phyloP scores from a whole-genome alignment of 345 rosid genomes.

The Passiflora organensis region DNA sequence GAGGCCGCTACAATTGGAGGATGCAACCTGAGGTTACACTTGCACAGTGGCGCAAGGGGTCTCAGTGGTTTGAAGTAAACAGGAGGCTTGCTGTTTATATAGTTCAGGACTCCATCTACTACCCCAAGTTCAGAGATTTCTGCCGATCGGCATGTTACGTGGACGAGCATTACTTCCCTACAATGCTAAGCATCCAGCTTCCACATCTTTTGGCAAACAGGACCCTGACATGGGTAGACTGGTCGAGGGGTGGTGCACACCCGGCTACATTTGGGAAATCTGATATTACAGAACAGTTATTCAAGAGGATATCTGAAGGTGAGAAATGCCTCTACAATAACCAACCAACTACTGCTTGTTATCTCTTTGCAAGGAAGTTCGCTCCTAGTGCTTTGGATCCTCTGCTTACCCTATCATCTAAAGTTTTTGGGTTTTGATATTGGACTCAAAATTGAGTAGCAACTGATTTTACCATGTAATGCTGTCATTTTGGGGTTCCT shows the following conservation, averaged over 20 bases:
- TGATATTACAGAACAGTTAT: constrained; percentile 54
- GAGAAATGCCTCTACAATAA: constrained; percentile 52
- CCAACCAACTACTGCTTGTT: constrained; percentile 44
- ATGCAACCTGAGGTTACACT: constrained; percentile 70
- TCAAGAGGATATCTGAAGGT: constrained; percentile 39
- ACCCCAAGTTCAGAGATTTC: constrained; percentile 72
- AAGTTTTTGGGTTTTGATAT: constrained; percentile 41
- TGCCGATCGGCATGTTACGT: constrained; percentile 73
- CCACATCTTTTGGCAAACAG: constrained; percentile 66
- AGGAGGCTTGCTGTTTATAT: constrained; percentile 60
- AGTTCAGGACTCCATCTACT: constrained; percentile 52
- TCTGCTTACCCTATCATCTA: constrained; percentile 42
- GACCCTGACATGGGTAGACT: constrained; percentile 76
- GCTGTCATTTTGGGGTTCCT: no score
- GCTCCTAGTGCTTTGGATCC: constrained; percentile 74
- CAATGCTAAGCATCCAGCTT: constrained; percentile 61
- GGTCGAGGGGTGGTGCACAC: constrained; percentile 93
- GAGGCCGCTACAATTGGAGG: constrained; percentile 59
- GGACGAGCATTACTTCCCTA: constrained; percentile 90
- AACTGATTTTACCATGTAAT: no score
- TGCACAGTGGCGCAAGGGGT: no score
- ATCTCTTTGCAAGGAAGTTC: constrained; percentile 77
- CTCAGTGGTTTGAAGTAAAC: no score
- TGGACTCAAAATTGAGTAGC: no score
- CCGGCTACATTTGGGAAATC: constrained; percentile 67